These are phyloP conservation scores for Malassezia caprae DNA, from an alignment of 1,284 basidiomycete genomes.

Conservation along the genomic window DNA sequence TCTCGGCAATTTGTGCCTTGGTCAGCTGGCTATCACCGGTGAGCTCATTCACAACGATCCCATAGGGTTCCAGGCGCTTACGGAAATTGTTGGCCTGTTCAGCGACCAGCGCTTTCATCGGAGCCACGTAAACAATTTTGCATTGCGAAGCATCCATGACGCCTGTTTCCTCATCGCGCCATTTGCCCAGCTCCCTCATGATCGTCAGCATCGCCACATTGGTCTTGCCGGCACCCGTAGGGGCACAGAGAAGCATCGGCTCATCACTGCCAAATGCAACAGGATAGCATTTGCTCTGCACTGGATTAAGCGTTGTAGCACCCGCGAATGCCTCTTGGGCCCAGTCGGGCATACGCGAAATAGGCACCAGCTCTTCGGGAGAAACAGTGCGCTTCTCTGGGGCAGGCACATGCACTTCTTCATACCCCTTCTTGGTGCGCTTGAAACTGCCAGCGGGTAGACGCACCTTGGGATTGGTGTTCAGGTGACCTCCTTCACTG, in stretches of 20 bases:
- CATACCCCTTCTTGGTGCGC: constrained; percentile 87
- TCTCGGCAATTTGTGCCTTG: constrained; percentile 91
- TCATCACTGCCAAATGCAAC: constrained; percentile 84
- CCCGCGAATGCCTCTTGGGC: constrained; percentile 52
- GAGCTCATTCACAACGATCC: constrained; percentile 82
- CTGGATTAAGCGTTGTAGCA: constrained; percentile 71
- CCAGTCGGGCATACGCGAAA: constrained; percentile 73
- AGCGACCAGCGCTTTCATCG: constrained; percentile 62
- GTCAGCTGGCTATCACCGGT: constrained; percentile 98
- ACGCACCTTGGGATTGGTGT: constrained; percentile 97
- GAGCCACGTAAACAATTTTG: constrained; percentile 96
- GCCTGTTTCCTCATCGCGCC: constrained; percentile 63
- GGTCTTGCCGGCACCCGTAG: constrained; percentile 98
- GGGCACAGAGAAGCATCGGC: constrained; percentile 88
- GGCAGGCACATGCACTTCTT: constrained; percentile 93
- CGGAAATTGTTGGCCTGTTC: constrained; percentile 46
- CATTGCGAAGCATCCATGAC: constrained; percentile 79
- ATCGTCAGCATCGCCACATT: constrained; percentile 82
- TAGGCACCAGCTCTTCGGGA: constrained; percentile 61
- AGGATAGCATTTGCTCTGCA: constrained; percentile 62
- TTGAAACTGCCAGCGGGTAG: constrained; percentile 97
- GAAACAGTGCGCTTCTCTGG: constrained; percentile 64
- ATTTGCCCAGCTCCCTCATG: constrained; percentile 41
- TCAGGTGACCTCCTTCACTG: constrained; percentile 85
- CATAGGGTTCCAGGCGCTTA: constrained; percentile 69